Evolutionary conservation across 495 filamentous ascomycete species (phyloP).

Genomic region (Trichocladium uniseriatum): DNA sequence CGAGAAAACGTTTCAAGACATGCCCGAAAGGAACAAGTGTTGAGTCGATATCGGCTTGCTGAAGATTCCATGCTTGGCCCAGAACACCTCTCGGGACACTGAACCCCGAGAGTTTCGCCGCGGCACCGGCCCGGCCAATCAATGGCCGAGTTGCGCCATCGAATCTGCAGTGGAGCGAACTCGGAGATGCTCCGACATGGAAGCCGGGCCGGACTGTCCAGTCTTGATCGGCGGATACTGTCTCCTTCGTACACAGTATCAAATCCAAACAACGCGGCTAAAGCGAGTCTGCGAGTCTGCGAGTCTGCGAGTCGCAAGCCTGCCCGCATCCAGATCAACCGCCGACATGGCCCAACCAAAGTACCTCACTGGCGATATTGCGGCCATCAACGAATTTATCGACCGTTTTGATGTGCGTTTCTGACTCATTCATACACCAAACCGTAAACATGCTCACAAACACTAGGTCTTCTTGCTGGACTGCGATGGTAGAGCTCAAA

Average conservation of each 20-base stretch:
- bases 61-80: too few species aligned
- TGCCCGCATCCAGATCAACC: too few species aligned
- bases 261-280: background rate
- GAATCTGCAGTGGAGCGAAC: background rate
- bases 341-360: conserved; percentile 39
- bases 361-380: conserved; percentile 72
- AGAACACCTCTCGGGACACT: too few species aligned
- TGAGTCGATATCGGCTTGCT: too few species aligned
- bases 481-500: conserved; percentile 71
- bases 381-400: conserved; percentile 69
- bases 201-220: background rate
- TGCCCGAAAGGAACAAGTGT: too few species aligned
- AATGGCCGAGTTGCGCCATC: background rate
- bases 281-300: background rate
- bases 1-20: too few species aligned
- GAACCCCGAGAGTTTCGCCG: background rate
- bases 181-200: background rate
- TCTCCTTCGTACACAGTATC: too few species aligned
- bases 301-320: too few species aligned
- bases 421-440: conserved; percentile 3
- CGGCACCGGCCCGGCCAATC: too few species aligned
- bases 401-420: conserved; percentile 80
- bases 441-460: background rate
- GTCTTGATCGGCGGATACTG: too few species aligned
- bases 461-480: conserved; percentile 84